A percentile compares a stretch with the other conserved stretches of the same genome.
phyloP scores from a whole-genome alignment of 2,329 filamentous ascomycete species.

The Fusarium pseudograminearum region DNA sequence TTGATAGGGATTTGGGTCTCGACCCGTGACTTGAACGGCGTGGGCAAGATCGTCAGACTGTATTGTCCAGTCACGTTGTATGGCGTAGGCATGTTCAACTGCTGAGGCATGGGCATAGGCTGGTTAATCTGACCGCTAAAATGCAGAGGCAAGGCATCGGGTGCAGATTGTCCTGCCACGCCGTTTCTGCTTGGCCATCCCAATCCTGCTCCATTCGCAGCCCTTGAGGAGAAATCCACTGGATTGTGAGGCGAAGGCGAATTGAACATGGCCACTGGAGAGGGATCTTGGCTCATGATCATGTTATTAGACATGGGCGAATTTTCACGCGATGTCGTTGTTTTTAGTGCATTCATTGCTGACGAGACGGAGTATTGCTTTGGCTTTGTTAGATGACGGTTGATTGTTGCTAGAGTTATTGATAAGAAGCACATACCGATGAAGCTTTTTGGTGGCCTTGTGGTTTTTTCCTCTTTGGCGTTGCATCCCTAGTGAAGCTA shows the following conservation, averaged over 20 bases:
- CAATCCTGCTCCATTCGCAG: conserved; percentile 41
- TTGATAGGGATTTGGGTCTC: conserved; percentile 96
- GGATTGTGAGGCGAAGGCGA: conserved; percentile 60
- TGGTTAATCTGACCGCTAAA: conserved; percentile 48
- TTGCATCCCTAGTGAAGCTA: conserved; percentile 46
- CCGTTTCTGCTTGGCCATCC: conserved; percentile 54
- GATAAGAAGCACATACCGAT: conserved; percentile 55
- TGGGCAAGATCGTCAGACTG: conserved; percentile 72
- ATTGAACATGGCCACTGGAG: conserved; percentile 62
- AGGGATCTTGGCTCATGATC: conserved; percentile 64
- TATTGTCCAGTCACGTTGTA: conserved; percentile 53
- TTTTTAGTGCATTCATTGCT: conserved; percentile 63
- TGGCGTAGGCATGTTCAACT: conserved; percentile 46
- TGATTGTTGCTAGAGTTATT: background rate
- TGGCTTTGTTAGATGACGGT: conserved; percentile 40
- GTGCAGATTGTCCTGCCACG: conserved; percentile 39
- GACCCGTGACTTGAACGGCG: conserved; percentile 86
- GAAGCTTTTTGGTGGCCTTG: conserved; percentile 47
- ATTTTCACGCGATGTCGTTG: conserved; percentile 63
- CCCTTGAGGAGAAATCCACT: conserved; percentile 55
- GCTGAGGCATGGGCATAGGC: conserved; percentile 50
- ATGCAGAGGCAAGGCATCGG: conserved; percentile 45
- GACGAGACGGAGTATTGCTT: conserved; percentile 66
- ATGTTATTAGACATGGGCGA: conserved; percentile 66
- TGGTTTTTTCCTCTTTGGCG: conserved; percentile 43